Evolutionary conservation across 108 stramenopile species (phyloP), one percentile per base, ranked within the genome.

Genomic region (Poteriospumella lacustris): DNA sequence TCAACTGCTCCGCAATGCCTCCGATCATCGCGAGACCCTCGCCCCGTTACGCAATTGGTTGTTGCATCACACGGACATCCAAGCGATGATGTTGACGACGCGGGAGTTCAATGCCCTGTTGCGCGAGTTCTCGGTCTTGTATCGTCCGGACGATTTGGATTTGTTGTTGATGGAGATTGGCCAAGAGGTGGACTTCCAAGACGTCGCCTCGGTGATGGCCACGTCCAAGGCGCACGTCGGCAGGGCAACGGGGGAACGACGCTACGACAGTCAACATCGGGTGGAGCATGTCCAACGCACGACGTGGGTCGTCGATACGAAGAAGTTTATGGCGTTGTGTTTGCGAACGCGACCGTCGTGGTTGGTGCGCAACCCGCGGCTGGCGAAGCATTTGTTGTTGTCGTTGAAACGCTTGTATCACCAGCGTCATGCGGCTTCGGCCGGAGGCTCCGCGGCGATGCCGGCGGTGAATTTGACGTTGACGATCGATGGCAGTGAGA

Each of bases 81-180:
- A 64, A 5, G 28, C 60, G 3, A 12, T 31, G 15, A 31, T 64
- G 5, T 73, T 73, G 24, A 52, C 36, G 36, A 12, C 31, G 24
- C 9, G 42, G 9, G 70, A 73, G 31, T 26, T 56, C 41, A 42
- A 56, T 73, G 70, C 12, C 5, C 41, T 73, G 42, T 24, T 73
- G 19, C 70, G 41, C 28, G 70, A 73, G 41, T 73, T 73, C 24
- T 33, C 26, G 26, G 70, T 73, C 5, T 9, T 73, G 9, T 73
- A 73, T 56, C 24, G 41, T 5, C n/a, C 70, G 5, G 70, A 73
- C 26, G 70, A 73, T 26, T 38, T 44, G 5, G 40, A 73, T 5
- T 5, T 19, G 29, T 24, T 64, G 9, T 64, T 64, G 3, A 64
- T 64, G 31, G 31, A 64, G 15, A 64, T 64, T 31, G 31, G 31